Conservation (phyloP, 495 filamentous ascomycete genomes). For the Talaromyces adpressus region DNA sequence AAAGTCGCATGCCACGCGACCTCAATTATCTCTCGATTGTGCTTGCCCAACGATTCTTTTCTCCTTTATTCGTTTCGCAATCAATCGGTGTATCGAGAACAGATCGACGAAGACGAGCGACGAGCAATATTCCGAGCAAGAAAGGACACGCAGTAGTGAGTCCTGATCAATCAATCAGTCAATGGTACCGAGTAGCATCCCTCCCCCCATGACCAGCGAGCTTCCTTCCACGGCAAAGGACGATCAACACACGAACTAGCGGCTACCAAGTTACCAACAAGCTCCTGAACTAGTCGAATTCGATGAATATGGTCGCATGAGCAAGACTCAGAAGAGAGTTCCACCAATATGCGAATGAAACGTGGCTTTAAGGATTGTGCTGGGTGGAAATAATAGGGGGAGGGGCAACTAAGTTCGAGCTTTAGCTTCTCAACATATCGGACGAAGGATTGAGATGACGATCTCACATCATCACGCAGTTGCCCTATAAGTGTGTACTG, state of each 20-base stretch:
- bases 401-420: neutral
- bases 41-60: neutral
- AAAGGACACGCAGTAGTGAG: neutral
- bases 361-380: neutral
- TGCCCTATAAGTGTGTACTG: neutral
- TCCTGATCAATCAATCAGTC: neutral
- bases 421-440: neutral
- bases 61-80: neutral
- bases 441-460: neutral
- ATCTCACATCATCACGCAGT: neutral
- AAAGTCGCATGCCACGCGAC: constrained; percentile 1
- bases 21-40: neutral
- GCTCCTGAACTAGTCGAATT: neutral
- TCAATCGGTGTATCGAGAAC: neutral
- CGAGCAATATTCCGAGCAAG: neutral
- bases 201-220: neutral
- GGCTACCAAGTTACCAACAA: neutral
- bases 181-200: constrained; percentile 1
- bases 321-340: neutral
- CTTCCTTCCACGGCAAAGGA: neutral
- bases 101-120: neutral
- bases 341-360: constrained; percentile 4
- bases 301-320: neutral
- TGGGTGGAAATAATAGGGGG: constrained; percentile 8
- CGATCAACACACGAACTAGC: neutral